Base-by-base conservation (phyloP, 2,329 filamentous ascomycete species). In the Nannizzia gypsea region DNA sequence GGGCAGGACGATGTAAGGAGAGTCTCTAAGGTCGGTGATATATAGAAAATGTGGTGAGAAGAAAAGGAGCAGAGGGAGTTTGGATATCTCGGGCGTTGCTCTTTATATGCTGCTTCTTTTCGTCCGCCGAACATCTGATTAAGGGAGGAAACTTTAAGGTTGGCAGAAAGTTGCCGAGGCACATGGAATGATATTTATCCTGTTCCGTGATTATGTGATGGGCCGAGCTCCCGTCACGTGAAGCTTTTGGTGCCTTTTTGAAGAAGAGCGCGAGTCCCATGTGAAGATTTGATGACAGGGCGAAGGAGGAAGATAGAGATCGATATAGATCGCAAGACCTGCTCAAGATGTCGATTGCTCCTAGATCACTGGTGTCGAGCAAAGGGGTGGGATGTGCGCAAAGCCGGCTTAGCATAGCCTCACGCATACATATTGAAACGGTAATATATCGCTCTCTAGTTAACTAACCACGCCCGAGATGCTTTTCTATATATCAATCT, bases 121-220 rank as follows among this genome's bases (percentile, higher is more conserved):
- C 50, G 31, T 54, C 50, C n/a, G 9, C 48, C 22, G 6, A 26
- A 28, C 50, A 54, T 54, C 50, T 54, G 50, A 54, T 54, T 34
- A 44, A 48, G 55, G 34, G 59, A 54, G 1, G 31, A 55, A n/a
- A 44, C 40, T 44, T 52, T 36, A 36, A 36, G 31, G 31, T 36
- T 36, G 2, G 59, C 34, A 60, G 59, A 64, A 67, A 68, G 64
- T 63, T 68, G 64, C 71, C 71, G 71, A 72, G 71, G 71, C 66
- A 61, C 58, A 40, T 57, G 65, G 59, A 65, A 59, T n/a, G 67
- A 44, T 36, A 44, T 66, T 69, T 48, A 65, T 66, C 67, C 66
- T 52, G 5, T 46, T 58, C 57, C 58, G 50, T 13, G 50, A 17
- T 54, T 54, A 54, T 1, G n/a, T 54, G 6, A 34, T 54, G 9